Evolutionary conservation across 148 eudicot species (phyloP), one percentile per base, ranked within the genome.

Genomic region (Camellia lanceoleosa): DNA sequence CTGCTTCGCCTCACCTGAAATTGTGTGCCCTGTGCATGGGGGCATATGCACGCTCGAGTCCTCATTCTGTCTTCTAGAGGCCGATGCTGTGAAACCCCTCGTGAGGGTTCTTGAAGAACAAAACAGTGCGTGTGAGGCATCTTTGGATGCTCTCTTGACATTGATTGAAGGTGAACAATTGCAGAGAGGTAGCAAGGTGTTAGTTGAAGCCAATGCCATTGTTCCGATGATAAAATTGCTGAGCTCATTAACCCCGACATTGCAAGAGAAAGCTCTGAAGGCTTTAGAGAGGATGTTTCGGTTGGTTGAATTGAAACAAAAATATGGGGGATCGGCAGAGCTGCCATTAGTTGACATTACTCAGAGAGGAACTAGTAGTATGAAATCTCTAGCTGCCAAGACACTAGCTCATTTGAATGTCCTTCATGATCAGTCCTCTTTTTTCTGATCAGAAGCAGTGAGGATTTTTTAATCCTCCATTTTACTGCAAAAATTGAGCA

Each of bases 301-400:
- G 61, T 43, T 80, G 67, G 63, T 73, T 4, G 83, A 84, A 20
- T 80, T 52, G 46, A 80, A 84, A 64, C 46, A 42, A 7, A 80
- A 77, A 7, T 80, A 84, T 66, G 80, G 80, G 43, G 23, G 71
- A 11, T 80, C 83, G 11, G 86, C 80, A 4, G 80, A 84, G 75
- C 78, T 77, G 80, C 79, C 78, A 42, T 59, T 83, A 61, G 80
- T 80, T 66, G 86, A 84, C 10, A 80, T 84, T 14, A 84, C 83
- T 30, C 86, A 84, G 75, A 83, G 83, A 71, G 86, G 86, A 71
- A 83, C 68, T 1, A 76, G 74, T 44, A 18, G 43, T 56, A 56
- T 80, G 75, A 83, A 80, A 70, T 75, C 85, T n/a, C 41, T 80
- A 20, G 85, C 85, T 79, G 85, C 85, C 46, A 79, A 70, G 74